Conservation (phyloP, 108 stramenopile genomes). For the Pseudonitzschia multiseries region DNA sequence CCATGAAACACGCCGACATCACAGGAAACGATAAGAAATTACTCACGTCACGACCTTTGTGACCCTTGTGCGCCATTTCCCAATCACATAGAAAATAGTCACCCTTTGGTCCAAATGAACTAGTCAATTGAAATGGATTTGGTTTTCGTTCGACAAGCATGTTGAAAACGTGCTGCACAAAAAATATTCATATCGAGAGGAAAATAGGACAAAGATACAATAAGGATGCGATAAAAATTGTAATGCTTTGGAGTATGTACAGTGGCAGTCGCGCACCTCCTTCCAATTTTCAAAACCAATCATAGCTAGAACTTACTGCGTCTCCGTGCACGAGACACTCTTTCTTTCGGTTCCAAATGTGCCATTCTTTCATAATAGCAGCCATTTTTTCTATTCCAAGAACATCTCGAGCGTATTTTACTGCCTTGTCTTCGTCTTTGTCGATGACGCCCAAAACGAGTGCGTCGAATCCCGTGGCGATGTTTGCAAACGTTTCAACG, state of each 20-base stretch:
- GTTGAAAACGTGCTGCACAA: slow-evolving; percentile 45
- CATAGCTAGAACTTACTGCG: neutral
- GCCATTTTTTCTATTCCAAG: slow-evolving; percentile 6
- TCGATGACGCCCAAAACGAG: neutral
- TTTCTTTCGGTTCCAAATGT: neutral
- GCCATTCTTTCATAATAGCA: slow-evolving; percentile 8
- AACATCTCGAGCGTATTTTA: slow-evolving; percentile 6
- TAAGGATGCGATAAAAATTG: neutral
- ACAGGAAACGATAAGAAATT: slow-evolving; percentile 28
- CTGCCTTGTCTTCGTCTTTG: slow-evolving; percentile 6
- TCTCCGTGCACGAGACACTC: slow-evolving; percentile 9
- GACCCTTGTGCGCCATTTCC: slow-evolving; percentile 43
- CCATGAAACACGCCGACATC: slow-evolving; percentile 22
- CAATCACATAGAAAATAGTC: slow-evolving; percentile 42
- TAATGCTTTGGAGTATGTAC: neutral
- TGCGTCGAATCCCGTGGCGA: slow-evolving; percentile 9
- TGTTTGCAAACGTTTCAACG: slow-evolving; percentile 21
- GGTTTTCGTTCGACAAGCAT: slow-evolving; percentile 50
- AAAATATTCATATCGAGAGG: neutral
- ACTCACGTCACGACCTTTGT: slow-evolving; percentile 34
- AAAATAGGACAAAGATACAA: neutral
- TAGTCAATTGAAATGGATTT: slow-evolving; percentile 17
- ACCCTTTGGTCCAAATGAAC: slow-evolving; percentile 41
- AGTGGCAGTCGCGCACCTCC: no score
- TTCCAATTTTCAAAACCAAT: neutral